Percentiles rank a stretch among this genome's conserved stretches.
Evolutionary conservation across 495 filamentous ascomycete species (phyloP).

Genomic region (Aspergillus avenaceus): DNA sequence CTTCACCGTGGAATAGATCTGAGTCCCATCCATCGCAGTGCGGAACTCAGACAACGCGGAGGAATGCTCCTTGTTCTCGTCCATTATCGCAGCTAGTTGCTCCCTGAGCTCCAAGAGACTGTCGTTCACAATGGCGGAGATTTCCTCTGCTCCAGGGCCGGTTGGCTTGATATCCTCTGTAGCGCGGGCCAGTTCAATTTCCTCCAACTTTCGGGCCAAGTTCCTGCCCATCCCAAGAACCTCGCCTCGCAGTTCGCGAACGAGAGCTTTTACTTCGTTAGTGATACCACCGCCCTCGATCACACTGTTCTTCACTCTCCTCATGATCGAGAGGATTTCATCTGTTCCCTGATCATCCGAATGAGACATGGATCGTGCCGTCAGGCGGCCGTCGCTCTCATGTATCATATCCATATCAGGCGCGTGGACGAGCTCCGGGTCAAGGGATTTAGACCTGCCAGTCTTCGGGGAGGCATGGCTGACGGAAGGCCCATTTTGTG

Average conservation of each 20-base stretch:
- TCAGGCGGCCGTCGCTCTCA: background rate
- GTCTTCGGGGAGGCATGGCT: conserved; percentile 3
- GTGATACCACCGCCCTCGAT: conserved; percentile 80
- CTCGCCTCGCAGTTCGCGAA: conserved; percentile 85
- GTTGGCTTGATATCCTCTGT: conserved; percentile 44
- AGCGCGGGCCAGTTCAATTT: conserved; percentile 45
- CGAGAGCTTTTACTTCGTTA: conserved; percentile 82
- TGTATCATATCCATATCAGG: conserved; percentile 19
- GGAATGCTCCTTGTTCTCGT: conserved; percentile 69
- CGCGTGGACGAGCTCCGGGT: conserved; percentile 18
- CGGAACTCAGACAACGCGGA: conserved; percentile 46
- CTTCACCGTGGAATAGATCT: conserved; percentile 77
- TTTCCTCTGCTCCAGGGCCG: conserved; percentile 59
- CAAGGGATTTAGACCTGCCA: conserved; percentile 22
- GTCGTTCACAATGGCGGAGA: conserved; percentile 72
- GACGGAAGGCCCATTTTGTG: background rate
- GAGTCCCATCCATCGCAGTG: conserved; percentile 61
- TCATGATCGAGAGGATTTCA: conserved; percentile 73
- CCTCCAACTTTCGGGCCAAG: conserved; percentile 76
- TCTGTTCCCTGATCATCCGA: conserved; percentile 43
- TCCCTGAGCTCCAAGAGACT: conserved; percentile 74
- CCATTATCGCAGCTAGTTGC: conserved; percentile 70
- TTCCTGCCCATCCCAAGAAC: conserved; percentile 91
- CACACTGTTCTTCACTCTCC: conserved; percentile 82
- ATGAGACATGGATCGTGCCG: conserved; percentile 30